Evolutionary conservation across 805 yeast species (phyloP), one percentile per base, ranked within the genome.

Genomic region (Metschnikowia reukaufii): DNA sequence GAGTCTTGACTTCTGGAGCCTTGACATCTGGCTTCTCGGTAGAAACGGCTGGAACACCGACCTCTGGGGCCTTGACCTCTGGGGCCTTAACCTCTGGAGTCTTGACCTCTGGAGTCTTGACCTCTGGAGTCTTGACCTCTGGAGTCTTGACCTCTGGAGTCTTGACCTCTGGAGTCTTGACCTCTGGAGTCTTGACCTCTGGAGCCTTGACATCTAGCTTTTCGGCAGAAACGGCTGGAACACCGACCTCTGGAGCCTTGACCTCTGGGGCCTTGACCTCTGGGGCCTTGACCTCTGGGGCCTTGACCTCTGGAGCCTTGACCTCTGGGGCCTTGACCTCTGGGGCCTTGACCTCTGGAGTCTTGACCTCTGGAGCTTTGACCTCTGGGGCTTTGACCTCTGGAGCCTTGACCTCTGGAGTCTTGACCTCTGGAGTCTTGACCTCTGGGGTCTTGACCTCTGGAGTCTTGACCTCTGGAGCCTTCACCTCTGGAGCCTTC

Each of bases 361-460:
- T 25, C 29, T 25, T 13, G 12, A 25, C 29, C 8, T 25, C 29
- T 25, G 29, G 5, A 25, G 29, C 29, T 9, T 25, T 25, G 29
- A 25, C 29, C n/a, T n/a, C 29, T 25, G 29, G 8, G 29, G 29
- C 29, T 13, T 25, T 25, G 29, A 19, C n/a, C n/a, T n/a, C 44
- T 10, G 46, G 46, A 10, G 37, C 30, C 27, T 21, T 35, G 15
- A 25, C 44, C 20, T 23, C 27, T 8, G n/a, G 8, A 9, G 6
- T 16, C 23, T n/a, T 17, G 9, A 36, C 36, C 18, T n/a, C 29
- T 2, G n/a, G 36, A 4, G 23, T 18, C n/a, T 21, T 30, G 9
- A 45, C 19, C 31, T 36, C 38, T 9, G 49, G 16, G 2, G 27
- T 20, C 20, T 36, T 48, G 16, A 32, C 30, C 25, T 34, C 44